Conservation (phyloP, 2,329 filamentous ascomycete genomes). For the Albophoma yamanashiensis region DNA sequence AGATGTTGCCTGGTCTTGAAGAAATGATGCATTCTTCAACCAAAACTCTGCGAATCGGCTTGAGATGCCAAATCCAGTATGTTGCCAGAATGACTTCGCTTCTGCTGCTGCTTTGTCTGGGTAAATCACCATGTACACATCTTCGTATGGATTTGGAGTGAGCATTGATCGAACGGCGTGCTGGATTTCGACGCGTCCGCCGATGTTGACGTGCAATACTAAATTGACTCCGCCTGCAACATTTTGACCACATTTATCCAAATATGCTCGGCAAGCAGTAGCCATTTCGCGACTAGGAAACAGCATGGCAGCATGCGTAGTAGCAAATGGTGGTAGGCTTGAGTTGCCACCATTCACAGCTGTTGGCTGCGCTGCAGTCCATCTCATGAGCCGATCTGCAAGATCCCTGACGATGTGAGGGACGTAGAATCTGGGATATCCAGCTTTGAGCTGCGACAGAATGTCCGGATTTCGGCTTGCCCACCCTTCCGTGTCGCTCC, state of each 20-base stretch:
- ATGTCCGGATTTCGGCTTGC: slow-evolving; percentile 10
- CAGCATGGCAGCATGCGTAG: slow-evolving; percentile 3
- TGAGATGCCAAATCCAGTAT: slow-evolving; percentile 17
- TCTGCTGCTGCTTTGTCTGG: slow-evolving; percentile 6
- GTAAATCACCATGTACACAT: slow-evolving; percentile 10
- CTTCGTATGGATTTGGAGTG: background rate
- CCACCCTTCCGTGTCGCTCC: slow-evolving; percentile 15
- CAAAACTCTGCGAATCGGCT: slow-evolving; percentile 15
- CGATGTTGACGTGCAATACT: slow-evolving; percentile 6
- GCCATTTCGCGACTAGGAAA: slow-evolving; percentile 8
- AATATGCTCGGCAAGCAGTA: slow-evolving; percentile 7
- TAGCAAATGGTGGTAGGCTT: background rate
- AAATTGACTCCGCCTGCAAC: background rate
- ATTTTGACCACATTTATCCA: slow-evolving; percentile 3
- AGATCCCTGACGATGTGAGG: slow-evolving; percentile 12
- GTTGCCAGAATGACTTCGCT: slow-evolving; percentile 18
- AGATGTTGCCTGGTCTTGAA: background rate
- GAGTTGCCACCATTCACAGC: too few species aligned
- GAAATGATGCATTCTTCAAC: slow-evolving; percentile 11
- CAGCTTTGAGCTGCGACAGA: slow-evolving; percentile 11
- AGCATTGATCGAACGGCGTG: background rate
- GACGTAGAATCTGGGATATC: slow-evolving; percentile 18
- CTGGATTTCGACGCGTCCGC: slow-evolving; percentile 2
- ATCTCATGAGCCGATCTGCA: slow-evolving; percentile 8
- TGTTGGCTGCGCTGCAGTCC: slow-evolving; percentile 1